phyloP scores from a whole-genome alignment of 306 rosid genomes.

The Rosa lucieae region DNA sequence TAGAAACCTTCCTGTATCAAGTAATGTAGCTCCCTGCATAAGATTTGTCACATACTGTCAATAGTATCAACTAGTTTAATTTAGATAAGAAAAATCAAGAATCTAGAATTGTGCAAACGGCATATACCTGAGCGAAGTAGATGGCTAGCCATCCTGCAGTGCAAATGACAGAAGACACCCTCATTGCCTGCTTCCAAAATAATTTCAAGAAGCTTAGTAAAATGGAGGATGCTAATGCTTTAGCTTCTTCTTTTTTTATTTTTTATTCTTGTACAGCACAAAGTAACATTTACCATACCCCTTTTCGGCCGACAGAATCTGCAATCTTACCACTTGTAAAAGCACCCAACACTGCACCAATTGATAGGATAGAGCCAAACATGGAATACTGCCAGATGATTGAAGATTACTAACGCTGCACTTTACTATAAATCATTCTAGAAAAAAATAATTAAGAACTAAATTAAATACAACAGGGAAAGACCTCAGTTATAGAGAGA shows the following conservation, averaged over 20 bases:
- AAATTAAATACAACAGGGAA: not conserved
- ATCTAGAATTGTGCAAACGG: not conserved
- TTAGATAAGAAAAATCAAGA: not conserved
- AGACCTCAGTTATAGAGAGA: conserved; percentile 46
- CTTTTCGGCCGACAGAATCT: conserved; percentile 72
- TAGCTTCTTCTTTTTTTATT: not conserved
- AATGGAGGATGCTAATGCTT: not conserved
- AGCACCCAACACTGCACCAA: conserved; percentile 90
- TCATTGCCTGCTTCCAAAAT: conserved; percentile 56
- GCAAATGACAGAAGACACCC: conserved; percentile 67
- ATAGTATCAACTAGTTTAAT: not conserved
- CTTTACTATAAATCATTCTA: not conserved
- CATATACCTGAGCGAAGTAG: conserved; percentile 55
- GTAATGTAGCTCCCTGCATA: conserved; percentile 44
- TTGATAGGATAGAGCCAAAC: conserved; percentile 80
- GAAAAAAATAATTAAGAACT: too few species aligned
- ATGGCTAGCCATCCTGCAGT: conserved; percentile 74
- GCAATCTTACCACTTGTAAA: conserved; percentile 63
- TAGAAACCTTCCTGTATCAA: conserved; percentile 63
- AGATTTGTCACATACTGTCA: not conserved
- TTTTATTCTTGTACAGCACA: not conserved
- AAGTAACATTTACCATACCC: conserved; percentile 41
- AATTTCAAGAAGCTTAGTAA: conserved; percentile 1
- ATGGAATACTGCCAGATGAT: conserved; percentile 59
- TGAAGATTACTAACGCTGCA: conserved; percentile 11